These are phyloP conservation scores for Cytospora schulzeri DNA, from an alignment of 2,329 filamentous ascomycete genomes.

Conservation along the genomic window DNA sequence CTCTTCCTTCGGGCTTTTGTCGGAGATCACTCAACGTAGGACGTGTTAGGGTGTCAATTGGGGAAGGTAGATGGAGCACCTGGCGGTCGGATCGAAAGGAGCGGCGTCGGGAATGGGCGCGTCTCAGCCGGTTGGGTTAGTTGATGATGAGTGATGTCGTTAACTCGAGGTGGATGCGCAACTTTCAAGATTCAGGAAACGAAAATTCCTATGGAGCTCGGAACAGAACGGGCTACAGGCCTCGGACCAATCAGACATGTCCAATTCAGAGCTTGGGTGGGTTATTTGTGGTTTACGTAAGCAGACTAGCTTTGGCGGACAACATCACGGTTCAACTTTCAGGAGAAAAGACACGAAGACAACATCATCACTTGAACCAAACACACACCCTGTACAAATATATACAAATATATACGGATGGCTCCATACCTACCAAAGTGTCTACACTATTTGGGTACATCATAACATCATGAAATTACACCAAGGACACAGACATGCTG, in stretches of 20 bases:
- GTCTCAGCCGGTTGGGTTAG: constrained; percentile 8
- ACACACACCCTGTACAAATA: no score
- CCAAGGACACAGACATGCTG: no score
- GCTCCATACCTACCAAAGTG: no score
- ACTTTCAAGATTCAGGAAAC: constrained; percentile 18
- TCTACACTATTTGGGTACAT: no score
- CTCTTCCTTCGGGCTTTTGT: neutral
- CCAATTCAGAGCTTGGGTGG: constrained; percentile 24
- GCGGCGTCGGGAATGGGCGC: constrained; percentile 4
- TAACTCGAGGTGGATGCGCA: constrained; percentile 19
- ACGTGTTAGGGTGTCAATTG: constrained; percentile 7
- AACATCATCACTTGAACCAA: no score
- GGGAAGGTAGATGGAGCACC: constrained; percentile 7
- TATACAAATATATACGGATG: no score
- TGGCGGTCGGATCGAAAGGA: constrained; percentile 17
- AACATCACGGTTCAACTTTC: neutral
- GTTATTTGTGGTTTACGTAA: constrained; percentile 1
- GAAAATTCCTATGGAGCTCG: constrained; percentile 28
- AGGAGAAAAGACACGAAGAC: neutral
- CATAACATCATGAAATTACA: no score
- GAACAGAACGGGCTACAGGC: constrained; percentile 24
- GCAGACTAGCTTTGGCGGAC: neutral
- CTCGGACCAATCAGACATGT: constrained; percentile 21
- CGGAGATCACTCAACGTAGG: neutral
- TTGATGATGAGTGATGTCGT: constrained; percentile 10